These are phyloP conservation scores for Pseudocercospora ulei DNA, from an alignment of 2,329 filamentous ascomycete species.

Conservation along the genomic window DNA sequence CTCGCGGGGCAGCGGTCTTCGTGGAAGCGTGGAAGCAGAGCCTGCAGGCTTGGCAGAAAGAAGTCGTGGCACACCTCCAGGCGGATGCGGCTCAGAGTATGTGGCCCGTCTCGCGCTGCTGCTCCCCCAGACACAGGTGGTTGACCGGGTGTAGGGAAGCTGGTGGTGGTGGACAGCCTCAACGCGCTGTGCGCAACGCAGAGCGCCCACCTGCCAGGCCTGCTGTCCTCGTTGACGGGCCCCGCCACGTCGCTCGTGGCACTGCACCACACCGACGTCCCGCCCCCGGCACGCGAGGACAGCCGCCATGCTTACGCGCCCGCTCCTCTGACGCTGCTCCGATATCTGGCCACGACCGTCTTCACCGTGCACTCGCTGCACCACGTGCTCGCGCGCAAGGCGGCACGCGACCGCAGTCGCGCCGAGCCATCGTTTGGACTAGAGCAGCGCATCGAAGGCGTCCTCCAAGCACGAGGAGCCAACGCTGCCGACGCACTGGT, in stretches of 20 bases:
- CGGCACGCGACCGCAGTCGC: constrained; percentile 65
- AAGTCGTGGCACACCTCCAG: constrained; percentile 25
- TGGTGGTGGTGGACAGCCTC: constrained; percentile 73
- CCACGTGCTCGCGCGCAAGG: constrained; percentile 63
- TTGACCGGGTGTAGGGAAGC: constrained; percentile 52
- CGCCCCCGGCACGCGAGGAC: constrained; percentile 37
- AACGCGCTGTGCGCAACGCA: constrained; percentile 53
- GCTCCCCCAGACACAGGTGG: neutral
- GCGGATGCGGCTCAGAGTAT: constrained; percentile 22
- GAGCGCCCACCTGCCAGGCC: constrained; percentile 54
- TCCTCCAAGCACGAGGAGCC: constrained; percentile 57
- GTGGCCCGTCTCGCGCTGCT: neutral
- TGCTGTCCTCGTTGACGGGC: constrained; percentile 59
- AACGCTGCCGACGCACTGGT: constrained; percentile 54
- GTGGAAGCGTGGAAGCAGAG: constrained; percentile 39
- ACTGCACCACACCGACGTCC: constrained; percentile 74
- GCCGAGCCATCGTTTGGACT: constrained; percentile 71
- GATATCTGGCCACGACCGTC: constrained; percentile 81
- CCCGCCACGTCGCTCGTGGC: constrained; percentile 63
- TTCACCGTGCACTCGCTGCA: constrained; percentile 62
- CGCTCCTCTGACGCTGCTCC: constrained; percentile 59
- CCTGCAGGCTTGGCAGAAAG: constrained; percentile 29
- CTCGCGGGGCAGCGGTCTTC: constrained; percentile 56
- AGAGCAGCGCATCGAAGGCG: constrained; percentile 64
- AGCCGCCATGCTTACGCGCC: constrained; percentile 50